These are phyloP conservation scores for Trichoderma orchidacearum DNA, from an alignment of 495 filamentous ascomycete species.

Conservation along the genomic window DNA sequence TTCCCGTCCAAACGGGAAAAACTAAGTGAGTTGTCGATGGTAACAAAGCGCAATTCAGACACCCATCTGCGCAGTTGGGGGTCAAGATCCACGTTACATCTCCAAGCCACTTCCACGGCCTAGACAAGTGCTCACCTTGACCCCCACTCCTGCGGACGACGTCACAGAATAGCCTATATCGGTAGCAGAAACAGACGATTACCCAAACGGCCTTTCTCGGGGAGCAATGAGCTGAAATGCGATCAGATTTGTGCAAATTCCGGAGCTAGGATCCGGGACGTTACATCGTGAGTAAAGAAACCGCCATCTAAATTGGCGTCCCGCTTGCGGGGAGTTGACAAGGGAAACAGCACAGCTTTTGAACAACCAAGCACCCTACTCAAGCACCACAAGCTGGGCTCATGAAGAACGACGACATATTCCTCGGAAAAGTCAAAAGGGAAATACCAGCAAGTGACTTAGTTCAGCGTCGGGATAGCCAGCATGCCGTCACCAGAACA, in stretches of 20 bases:
- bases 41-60: too few relatives aligned
- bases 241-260: not conserved
- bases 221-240: not conserved
- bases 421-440: too few relatives aligned
- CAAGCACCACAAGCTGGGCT: too few relatives aligned
- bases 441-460: too few relatives aligned
- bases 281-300: not conserved
- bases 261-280: not conserved
- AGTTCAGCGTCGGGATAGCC: not conserved
- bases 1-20: too few relatives aligned
- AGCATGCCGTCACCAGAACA: not conserved
- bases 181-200: not conserved
- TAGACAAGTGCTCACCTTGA: not conserved
- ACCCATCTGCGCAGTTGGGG: too few relatives aligned
- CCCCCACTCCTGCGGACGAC: not conserved
- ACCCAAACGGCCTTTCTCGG: not conserved
- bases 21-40: too few relatives aligned
- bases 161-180: not conserved
- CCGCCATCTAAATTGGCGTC: not conserved
- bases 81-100: not conserved
- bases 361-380: not conserved
- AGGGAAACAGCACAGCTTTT: not conserved
- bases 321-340: not conserved
- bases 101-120: not conserved
- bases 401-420: too few relatives aligned